phyloP scores from a whole-genome alignment of 768 basidiomycete genomes.

The Filobasidium floriforme region DNA sequence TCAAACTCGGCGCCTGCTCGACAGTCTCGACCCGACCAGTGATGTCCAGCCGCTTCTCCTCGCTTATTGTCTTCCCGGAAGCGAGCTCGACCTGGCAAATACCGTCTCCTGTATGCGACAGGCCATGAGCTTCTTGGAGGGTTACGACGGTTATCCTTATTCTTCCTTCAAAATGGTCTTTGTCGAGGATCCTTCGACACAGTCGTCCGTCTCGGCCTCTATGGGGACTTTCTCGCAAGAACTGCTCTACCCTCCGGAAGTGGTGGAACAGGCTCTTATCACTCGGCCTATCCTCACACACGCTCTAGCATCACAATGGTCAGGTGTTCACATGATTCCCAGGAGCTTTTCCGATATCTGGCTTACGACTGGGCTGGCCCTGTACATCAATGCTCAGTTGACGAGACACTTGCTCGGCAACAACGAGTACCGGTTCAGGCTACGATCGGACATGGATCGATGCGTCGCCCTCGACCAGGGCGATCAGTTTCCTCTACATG shows the following conservation, averaged over 20 bases:
- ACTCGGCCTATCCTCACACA: constrained; percentile 78
- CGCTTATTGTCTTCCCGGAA: constrained; percentile 86
- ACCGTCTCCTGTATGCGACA: constrained; percentile 71
- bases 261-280: constrained; percentile 88
- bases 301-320: constrained; percentile 90
- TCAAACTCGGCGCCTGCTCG: constrained; percentile 57
- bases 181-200: constrained; percentile 75
- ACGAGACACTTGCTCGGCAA: constrained; percentile 79
- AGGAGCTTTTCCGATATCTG: constrained; percentile 89
- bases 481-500: constrained; percentile 83
- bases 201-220: constrained; percentile 77
- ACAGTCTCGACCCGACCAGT: constrained; percentile 19
- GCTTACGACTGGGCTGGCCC: constrained; percentile 88
- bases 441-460: constrained; percentile 94
- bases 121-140: constrained; percentile 79
- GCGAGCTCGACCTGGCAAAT: constrained; percentile 61
- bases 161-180: constrained; percentile 85
- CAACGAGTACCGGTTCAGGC: constrained; percentile 89
- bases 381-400: constrained; percentile 84
- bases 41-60: constrained; percentile 54
- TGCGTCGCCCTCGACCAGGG: constrained; percentile 82
- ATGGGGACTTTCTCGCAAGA: constrained; percentile 71
- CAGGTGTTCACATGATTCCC: constrained; percentile 89
- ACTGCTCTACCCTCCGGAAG: constrained; percentile 74
- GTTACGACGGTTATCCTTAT: constrained; percentile 92